Percentiles rank a stretch among this genome's conserved stretches.
Evolutionary conservation across 1,284 basidiomycete species (phyloP).

Genomic region (Taiwanofungus camphoratus): DNA sequence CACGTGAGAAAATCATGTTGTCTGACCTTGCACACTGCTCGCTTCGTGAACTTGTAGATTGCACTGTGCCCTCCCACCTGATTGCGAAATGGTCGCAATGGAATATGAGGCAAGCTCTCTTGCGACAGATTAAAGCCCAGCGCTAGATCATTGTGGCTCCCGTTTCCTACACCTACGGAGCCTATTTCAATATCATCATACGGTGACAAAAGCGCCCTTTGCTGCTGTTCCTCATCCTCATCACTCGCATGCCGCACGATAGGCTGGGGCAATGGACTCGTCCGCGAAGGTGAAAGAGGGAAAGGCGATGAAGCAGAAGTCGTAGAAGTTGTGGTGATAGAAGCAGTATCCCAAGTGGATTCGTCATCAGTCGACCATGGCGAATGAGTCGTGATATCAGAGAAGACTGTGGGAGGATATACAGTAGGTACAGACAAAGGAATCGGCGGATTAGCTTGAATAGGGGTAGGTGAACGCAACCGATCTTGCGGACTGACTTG

Average conservation of each 20-base stretch:
- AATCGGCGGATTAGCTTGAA: neutral
- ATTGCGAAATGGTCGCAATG: slow-evolving; percentile 92
- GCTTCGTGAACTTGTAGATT: slow-evolving; percentile 97
- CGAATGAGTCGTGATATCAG: slow-evolving; percentile 34
- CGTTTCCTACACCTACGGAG: slow-evolving; percentile 25
- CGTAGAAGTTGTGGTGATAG: slow-evolving; percentile 52
- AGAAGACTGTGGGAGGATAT: slow-evolving; percentile 26
- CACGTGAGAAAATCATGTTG: slow-evolving; percentile 8
- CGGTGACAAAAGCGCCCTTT: slow-evolving; percentile 20
- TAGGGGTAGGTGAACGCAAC: slow-evolving; percentile 19
- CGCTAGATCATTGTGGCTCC: slow-evolving; percentile 19
- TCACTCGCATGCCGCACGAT: slow-evolving; percentile 29
- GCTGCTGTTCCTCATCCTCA: slow-evolving; percentile 31
- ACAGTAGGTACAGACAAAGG: slow-evolving; percentile 11
- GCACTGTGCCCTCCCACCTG: slow-evolving; percentile 97
- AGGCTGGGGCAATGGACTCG: slow-evolving; percentile 25
- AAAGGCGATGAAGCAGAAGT: slow-evolving; percentile 41
- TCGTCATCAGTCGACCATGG: slow-evolving; percentile 75
- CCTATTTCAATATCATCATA: slow-evolving; percentile 22
- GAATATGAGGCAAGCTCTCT: slow-evolving; percentile 80
- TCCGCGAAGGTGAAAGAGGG: slow-evolving; percentile 29
- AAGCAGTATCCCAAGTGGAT: slow-evolving; percentile 67
- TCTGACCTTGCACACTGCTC: slow-evolving; percentile 95
- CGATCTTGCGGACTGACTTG: slow-evolving; percentile 13
- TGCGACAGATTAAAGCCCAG: slow-evolving; percentile 37